Base-by-base conservation (phyloP, 2,329 filamentous ascomycete species). In the Alternaria triticimaculans region DNA sequence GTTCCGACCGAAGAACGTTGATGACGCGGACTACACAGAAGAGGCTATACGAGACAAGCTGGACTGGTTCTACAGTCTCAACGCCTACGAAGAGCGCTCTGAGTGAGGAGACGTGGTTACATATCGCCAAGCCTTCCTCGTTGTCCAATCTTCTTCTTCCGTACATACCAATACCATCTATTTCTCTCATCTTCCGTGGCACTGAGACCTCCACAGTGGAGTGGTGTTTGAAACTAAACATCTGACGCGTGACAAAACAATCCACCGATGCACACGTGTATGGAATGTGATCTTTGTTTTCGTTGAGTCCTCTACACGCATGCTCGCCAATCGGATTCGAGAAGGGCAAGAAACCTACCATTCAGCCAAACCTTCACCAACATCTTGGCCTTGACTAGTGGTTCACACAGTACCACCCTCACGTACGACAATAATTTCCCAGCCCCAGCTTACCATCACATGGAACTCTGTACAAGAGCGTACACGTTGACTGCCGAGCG, bases 11-110 rank as follows among this genome's bases (percentile, higher is more conserved):
- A 78, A 74, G 53, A 25, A 67, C 14, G 68, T 72, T 58, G 64
- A 61, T 5, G 33, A 68, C 0, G 72, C 60, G 20, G 76, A 77
- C 30, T 78, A 71, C 55, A 73, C 72, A 0, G 58, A 67, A 6
- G 62, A 66, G 0, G 73, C 75, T 1, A 77, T 80, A 45, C 21
- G 62, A 18, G 57, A 63, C 20, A 80, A 77, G 61, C 65, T 79
- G 18, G 66, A 63, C 5, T 76, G 74, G 66, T 78, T 80, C 54
- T 72, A 70, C 58, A 67, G 64, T 46, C 65, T 76, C 6, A 63
- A 77, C 56, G 74, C 77, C 6, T 80, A 81, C 60, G 69, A 75
- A 23, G 60, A 63, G 25, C 67, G 43, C 15, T 45, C 55, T 18
- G 28, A 56, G 48, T 23, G 55, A 63, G 46, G 33, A 7, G 21